Evolutionary conservation across 345 rosid genomes (phyloP), one percentile per base, ranked within the genome.

Genomic region (Salix arbutifolia): DNA sequence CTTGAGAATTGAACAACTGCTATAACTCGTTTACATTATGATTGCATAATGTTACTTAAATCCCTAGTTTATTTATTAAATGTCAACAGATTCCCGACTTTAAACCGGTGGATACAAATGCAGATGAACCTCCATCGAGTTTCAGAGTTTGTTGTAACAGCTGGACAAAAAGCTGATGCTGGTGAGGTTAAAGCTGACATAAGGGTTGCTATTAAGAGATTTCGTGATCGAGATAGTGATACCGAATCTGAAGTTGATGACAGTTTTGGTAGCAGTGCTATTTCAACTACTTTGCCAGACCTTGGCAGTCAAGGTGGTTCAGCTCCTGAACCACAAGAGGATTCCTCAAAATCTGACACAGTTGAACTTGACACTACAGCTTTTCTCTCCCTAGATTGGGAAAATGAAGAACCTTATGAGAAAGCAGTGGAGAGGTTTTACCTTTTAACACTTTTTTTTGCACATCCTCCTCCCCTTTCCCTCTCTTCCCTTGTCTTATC

Each of bases 71-170:
- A 4, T 40, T 37, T 70, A 82, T 58, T 70, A 8, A 33, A 52
- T 65, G 69, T 66, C 67, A 50, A 75, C 88, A 95, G 99, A 88
- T 95, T 87, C 82, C 94, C 99, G 56, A 93, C 98, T 78, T 84
- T 95, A 80, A 93, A 95, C 76, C 90, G 99, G 77, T 95, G 99
- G 99, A 91, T 95, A 84, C 99, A 95, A 85, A 91, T 93, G 93
- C 97, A 95, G 77, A 93, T 93, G 60, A 93, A 93, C 79, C 97
- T 93, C 77, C 98, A 93, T 86, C 89, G 96, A 84, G 99, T 93
- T 80, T 91, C 94, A 26, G 97, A 95, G 82, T 84, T 88, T 85
- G 97, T 94, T 72, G 92, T 91, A 79, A 91, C 91, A 76, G 87
- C 97, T 74, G 82, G 85, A 73, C 86, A 86, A 83, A 83, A 75